Percentiles rank a stretch among this genome's conserved stretches.
phyloP scores from a whole-genome alignment of 495 filamentous ascomycete genomes.

The Penicillium dipodomyicola region DNA sequence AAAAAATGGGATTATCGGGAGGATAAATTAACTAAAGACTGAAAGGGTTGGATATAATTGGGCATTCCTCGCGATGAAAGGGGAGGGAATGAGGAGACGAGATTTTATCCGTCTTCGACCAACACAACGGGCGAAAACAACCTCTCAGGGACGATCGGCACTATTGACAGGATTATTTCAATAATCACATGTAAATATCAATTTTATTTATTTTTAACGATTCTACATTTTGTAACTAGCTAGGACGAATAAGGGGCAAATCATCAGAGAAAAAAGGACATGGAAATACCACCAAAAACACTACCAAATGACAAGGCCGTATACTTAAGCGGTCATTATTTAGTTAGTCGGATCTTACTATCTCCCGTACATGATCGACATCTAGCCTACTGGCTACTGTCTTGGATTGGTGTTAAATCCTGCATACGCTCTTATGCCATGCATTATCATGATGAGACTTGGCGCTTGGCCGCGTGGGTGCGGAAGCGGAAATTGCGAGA shows the following conservation, averaged over 20 bases:
- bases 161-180: constrained; percentile 21
- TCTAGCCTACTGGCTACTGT: background rate
- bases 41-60: background rate
- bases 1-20: background rate
- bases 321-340: background rate
- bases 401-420: background rate
- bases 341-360: background rate
- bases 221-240: too few species aligned
- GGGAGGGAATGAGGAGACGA: background rate
- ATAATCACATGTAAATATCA: background rate
- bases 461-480: background rate
- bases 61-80: constrained; percentile 1
- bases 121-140: background rate
- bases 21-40: background rate
- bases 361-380: background rate
- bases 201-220: too few species aligned
- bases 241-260: too few species aligned
- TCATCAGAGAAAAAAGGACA: too few species aligned
- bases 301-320: too few species aligned
- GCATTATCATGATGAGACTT: background rate
- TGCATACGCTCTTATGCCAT: constrained; percentile 7
- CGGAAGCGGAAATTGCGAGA: background rate
- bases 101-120: background rate
- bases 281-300: too few species aligned
- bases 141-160: constrained; percentile 13